A percentile compares a stretch with the other conserved stretches of the same genome.
Evolutionary conservation across 1,284 basidiomycete species (phyloP).

Genomic region (Mycena citricolor): DNA sequence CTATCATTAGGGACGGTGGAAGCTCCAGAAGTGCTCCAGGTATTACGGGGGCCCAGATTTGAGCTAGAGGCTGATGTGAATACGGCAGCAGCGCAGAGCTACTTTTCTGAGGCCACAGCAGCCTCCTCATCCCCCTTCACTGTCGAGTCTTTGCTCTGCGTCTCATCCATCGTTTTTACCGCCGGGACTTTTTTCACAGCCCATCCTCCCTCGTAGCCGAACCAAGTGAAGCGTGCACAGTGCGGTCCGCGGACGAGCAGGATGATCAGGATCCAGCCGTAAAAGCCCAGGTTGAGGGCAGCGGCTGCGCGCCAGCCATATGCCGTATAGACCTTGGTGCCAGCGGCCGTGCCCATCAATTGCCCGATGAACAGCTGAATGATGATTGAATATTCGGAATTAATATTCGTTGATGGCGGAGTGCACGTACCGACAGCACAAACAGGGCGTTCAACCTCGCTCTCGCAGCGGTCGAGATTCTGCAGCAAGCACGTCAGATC

Average conservation of each 20-base stretch:
- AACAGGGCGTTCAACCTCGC: slow-evolving; percentile 64
- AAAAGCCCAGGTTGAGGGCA: slow-evolving; percentile 49
- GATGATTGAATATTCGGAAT: neutral
- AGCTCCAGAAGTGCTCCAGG: too few species aligned
- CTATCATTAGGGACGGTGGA: too few species aligned
- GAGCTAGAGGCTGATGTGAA: too few species aligned
- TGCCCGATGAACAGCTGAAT: slow-evolving; percentile 55
- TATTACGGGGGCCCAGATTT: too few species aligned
- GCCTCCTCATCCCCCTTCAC: too few species aligned
- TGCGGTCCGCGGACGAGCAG: slow-evolving; percentile 57
- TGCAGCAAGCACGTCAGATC: slow-evolving; percentile 24
- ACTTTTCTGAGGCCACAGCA: too few species aligned
- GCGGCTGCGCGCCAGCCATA: slow-evolving; percentile 62
- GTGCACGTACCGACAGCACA: slow-evolving; percentile 49
- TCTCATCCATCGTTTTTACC: too few species aligned
- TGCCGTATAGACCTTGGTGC: slow-evolving; percentile 57
- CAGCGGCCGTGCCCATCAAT: slow-evolving; percentile 64
- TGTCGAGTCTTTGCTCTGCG: too few species aligned
- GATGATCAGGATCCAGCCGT: slow-evolving; percentile 44
- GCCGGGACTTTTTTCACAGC: slow-evolving; percentile 40
- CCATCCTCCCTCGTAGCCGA: slow-evolving; percentile 55
- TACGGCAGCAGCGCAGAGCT: too few species aligned
- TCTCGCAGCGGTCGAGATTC: slow-evolving; percentile 54
- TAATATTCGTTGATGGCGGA: slow-evolving; percentile 10
- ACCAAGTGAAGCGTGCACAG: slow-evolving; percentile 49